Base-by-base conservation (phyloP, 2,329 filamentous ascomycete genomes). In the Grosmannia clavigera region DNA sequence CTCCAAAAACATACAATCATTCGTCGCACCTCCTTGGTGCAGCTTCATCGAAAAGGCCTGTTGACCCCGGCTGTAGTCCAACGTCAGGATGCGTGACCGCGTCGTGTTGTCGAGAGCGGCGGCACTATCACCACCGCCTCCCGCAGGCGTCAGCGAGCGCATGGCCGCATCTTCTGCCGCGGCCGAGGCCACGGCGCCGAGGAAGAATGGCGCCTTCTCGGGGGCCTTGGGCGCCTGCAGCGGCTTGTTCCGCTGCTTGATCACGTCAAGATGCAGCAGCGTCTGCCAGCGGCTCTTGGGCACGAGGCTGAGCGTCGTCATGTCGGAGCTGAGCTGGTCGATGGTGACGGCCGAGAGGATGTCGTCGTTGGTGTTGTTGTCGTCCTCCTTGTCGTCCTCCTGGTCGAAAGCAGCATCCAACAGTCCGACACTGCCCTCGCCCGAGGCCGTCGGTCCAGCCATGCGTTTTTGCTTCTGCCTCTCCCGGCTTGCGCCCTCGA, bases 201-300 rank as follows among this genome's bases (percentile, higher is more conserved):
- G 64, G 58, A 65, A 69, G 63, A 68, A 68, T 25, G 94, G 95
- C 0, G 92, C 92, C 69, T 95, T 95, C 70, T 96, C 90, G 0
- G 94, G 94, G 7, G 85, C 82, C 74, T 96, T 96, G 19, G 92
- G 92, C 0, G 92, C 83, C 71, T 96, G 91, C 65, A 85, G 92
- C 0, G 95, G 94, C 73, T 94, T 95, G 74, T 99, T 99, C 63
- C 94, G 88, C 72, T 91, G 84, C 74, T 92, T 88, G 70, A 99
- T 96, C 31, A 91, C 76, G 69, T 99, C 94, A 2, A 99, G 80
- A 71, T 99, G 90, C 33, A 99, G 78, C 16, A 99, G 78, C 1
- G 91, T 96, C 72, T 97, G 92, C 94, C 94, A 99, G 67, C 88
- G 83, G 63, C 88, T 90, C 71, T 88, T 91, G 12, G 94, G 95